Conservation (phyloP, 768 basidiomycete genomes). For the Inosperma sp. region DNA sequence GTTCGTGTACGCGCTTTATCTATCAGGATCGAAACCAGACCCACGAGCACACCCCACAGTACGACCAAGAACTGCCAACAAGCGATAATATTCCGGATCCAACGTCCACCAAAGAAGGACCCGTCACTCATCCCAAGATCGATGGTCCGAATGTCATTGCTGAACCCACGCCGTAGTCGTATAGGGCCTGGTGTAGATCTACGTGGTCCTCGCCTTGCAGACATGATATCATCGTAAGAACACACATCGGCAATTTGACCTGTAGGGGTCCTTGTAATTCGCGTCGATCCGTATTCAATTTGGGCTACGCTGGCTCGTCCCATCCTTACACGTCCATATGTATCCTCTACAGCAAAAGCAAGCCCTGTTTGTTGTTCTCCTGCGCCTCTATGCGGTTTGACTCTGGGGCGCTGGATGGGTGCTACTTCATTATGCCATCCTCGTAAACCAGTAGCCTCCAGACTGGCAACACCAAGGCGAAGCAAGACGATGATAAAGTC, state of each 20-base stretch:
- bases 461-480: constrained; percentile 66
- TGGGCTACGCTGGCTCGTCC: constrained; percentile 29
- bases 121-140: constrained; percentile 23
- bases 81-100: constrained; percentile 17
- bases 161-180: constrained; percentile 16
- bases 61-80: constrained; percentile 21
- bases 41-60: constrained; percentile 25
- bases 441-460: constrained; percentile 67
- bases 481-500: constrained; percentile 70
- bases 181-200: not conserved
- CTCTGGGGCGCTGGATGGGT: constrained; percentile 33
- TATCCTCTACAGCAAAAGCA: not conserved
- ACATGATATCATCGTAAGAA: not conserved
- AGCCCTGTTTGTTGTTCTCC: not conserved
- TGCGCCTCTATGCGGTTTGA: constrained; percentile 14
- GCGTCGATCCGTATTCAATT: constrained; percentile 22
- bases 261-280: not conserved
- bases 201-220: not conserved
- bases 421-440: constrained; percentile 75
- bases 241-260: not conserved
- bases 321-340: constrained; percentile 30
- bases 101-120: constrained; percentile 6
- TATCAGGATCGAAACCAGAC: constrained; percentile 18
- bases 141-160: constrained; percentile 28
- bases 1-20: constrained; percentile 18